These are phyloP conservation scores for Geotrichum carabidarum DNA, from an alignment of 1,139 yeast genomes.

Conservation along the genomic window DNA sequence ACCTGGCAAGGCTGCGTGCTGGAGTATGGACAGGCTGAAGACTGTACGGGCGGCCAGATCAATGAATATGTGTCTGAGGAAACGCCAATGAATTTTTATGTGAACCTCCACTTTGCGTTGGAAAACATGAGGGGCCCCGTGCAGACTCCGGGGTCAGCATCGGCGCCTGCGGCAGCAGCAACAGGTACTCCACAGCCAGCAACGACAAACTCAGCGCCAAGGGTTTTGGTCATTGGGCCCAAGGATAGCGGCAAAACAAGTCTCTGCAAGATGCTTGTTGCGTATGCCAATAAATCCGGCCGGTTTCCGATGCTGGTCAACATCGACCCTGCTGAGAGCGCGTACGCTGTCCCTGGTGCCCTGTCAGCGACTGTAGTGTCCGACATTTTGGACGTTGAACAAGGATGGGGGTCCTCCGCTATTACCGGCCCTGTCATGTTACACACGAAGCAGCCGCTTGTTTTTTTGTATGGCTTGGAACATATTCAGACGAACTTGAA, in stretches of 20 bases:
- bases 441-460: constrained; percentile 84
- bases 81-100: constrained; percentile 56
- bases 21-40: constrained; percentile 34
- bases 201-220: constrained; percentile 41
- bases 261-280: constrained; percentile 58
- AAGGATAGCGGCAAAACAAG: constrained; percentile 73
- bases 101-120: constrained; percentile 71
- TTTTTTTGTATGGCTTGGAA: constrained; percentile 73
- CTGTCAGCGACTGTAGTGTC: constrained; percentile 79
- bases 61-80: constrained; percentile 69
- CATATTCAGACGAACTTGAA: constrained; percentile 53
- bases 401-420: constrained; percentile 79
- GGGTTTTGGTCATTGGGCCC: constrained; percentile 70
- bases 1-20: constrained; percentile 52
- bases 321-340: constrained; percentile 75
- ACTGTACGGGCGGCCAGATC: constrained; percentile 26
- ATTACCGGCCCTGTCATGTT: constrained; percentile 82
- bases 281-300: constrained; percentile 73
- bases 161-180: constrained; percentile 5
- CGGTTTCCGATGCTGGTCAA: constrained; percentile 66
- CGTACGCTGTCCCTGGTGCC: constrained; percentile 78
- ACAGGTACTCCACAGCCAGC: neutral
- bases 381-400: constrained; percentile 73
- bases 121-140: constrained; percentile 51
- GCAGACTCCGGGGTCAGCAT: constrained; percentile 11